Evolutionary conservation across 208 protist genomes (phyloP), one percentile per base, ranked within the genome.

Genomic region (Crithidia sp.): DNA sequence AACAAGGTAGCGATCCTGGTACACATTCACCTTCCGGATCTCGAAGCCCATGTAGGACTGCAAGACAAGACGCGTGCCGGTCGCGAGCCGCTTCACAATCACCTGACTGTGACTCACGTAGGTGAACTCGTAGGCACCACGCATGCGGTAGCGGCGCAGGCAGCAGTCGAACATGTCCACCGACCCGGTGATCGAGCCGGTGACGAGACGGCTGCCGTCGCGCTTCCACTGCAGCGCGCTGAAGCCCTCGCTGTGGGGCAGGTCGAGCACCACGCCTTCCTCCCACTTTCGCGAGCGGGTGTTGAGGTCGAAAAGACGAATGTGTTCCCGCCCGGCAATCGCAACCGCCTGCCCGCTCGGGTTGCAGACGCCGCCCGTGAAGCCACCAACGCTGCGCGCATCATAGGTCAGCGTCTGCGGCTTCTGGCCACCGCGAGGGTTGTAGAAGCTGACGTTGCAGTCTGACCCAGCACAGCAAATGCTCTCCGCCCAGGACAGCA

Each of bases 91-190:
- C 86, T 98, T 99, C 61, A 99, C 98, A 74, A 99, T 98, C 12
- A 99, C 96, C 75, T 98, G 97, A 60, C 91, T 96, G 71, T 97
- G 86, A 74, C 92, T 96, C 16, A 99, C 95, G 88, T 99, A 99
- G 57, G 97, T 99, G 81, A 99, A 98, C 86, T 99, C 98, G 82
- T 99, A 99, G 54, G 97, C 93, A 61, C 94, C 90, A 61, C 97
- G 94, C 76, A 99, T 89, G 37, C 93, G 87, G 74, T 98, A 97
- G 57, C 98, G 90, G 58, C 92, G 90, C 50, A 99, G 76, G 81
- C 97, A 99, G 14, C 97, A 91, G 77, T 99, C 98, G 83, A 98
- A 99, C 78, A 98, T 77, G 63, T 99, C 98, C 13, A 99, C 91
- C 17, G 91, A 91, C 28, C 98, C 98, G 52, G 89, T 95, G 47